Evolutionary conservation across 2,329 filamentous ascomycete genomes (phyloP).

Genomic region (Keithomyces neogunnii): DNA sequence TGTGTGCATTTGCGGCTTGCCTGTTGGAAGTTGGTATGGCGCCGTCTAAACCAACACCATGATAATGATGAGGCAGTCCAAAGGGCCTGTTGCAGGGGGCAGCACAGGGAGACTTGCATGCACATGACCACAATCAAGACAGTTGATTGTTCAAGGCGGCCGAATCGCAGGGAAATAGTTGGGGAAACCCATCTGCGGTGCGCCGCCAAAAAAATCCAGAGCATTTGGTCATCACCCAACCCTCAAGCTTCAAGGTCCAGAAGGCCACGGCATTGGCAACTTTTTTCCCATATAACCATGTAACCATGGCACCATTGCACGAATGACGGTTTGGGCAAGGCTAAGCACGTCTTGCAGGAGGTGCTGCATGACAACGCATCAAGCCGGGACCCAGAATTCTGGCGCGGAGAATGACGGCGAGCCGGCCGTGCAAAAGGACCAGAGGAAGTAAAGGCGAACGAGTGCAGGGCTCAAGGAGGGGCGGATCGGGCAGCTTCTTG

Average conservation of each 20-base stretch:
- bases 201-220: not conserved
- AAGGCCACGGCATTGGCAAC: too few species aligned
- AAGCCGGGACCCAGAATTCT: not conserved
- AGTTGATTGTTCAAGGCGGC: not conserved
- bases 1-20: too few species aligned
- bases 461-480: not conserved
- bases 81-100: not conserved
- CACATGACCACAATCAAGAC: not conserved
- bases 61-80: too few species aligned
- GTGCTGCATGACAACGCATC: conserved; percentile 12
- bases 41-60: too few species aligned
- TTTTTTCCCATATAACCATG: too few species aligned
- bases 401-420: not conserved
- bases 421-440: not conserved
- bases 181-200: not conserved
- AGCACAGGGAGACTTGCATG: not conserved
- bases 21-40: too few species aligned
- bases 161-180: too few species aligned
- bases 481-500: conserved; percentile 7
- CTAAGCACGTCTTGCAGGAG: not conserved
- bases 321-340: not conserved
- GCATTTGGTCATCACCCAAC: too few species aligned
- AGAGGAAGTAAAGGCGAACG: not conserved
- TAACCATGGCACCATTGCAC: not conserved
- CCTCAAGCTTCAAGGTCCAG: too few species aligned